Conservation (phyloP, 2,329 filamentous ascomycete genomes). For the Pestalotiopsis sp. region DNA sequence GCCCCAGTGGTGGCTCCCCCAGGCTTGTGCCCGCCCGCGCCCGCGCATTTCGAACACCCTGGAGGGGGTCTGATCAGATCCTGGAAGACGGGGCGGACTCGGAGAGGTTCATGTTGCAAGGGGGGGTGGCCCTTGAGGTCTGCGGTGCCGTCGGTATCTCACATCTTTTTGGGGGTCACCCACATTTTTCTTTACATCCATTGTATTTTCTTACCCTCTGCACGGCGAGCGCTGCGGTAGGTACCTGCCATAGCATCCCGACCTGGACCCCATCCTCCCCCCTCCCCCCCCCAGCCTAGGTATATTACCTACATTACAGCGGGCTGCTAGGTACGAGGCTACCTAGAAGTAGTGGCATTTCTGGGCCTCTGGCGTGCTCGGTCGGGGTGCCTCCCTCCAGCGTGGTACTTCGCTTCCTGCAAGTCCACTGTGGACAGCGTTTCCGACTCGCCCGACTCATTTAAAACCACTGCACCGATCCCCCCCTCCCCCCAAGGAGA, state of each 20-base stretch:
- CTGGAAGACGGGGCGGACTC: conserved; percentile 16
- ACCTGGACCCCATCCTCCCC: background rate
- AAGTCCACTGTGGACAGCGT: conserved; percentile 22
- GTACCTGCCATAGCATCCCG: background rate
- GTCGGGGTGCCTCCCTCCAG: conserved; percentile 1
- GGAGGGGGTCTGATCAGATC: conserved; percentile 11
- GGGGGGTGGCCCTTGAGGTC: background rate
- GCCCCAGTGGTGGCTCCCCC: conserved; percentile 14
- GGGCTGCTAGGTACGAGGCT: background rate
- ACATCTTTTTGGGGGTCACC: conserved; percentile 17
- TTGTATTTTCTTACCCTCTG: conserved; percentile 8
- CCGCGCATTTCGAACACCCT: conserved; percentile 12
- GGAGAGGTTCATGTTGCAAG: conserved; percentile 13
- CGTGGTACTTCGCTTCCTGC: background rate
- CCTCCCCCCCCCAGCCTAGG: background rate
- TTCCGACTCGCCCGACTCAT: conserved; percentile 34
- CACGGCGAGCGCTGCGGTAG: background rate
- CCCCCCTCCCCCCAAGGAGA: conserved; percentile 33
- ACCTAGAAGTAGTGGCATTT: conserved; percentile 3
- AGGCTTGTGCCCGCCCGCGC: conserved; percentile 11
- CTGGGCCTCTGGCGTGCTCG: conserved; percentile 3
- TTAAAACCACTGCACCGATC: conserved; percentile 38
- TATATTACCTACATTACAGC: background rate
- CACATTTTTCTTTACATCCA: conserved; percentile 16
- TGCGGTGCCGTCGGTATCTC: background rate